phyloP scores from a whole-genome alignment of 306 rosid species.

The Crotalaria pallida region DNA sequence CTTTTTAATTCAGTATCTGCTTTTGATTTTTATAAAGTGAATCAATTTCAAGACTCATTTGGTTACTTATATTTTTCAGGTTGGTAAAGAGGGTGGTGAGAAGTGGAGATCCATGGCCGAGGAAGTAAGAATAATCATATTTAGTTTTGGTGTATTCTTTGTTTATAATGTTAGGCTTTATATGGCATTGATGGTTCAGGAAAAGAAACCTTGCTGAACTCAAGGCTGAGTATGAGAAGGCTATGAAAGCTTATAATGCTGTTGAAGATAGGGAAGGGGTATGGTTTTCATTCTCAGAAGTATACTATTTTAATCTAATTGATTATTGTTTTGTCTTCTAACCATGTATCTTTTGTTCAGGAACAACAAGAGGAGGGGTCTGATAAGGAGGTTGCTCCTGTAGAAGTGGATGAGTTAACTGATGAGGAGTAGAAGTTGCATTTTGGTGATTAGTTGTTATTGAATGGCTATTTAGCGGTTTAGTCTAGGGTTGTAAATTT shows the following conservation, averaged over 20 bases:
- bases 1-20: background rate
- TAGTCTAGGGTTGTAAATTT: conserved; percentile 30
- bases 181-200: conserved; percentile 30
- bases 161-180: background rate
- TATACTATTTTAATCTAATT: background rate
- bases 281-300: background rate
- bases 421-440: conserved; percentile 47
- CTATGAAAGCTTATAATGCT: conserved; percentile 37
- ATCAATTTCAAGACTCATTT: background rate
- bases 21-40: background rate
- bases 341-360: conserved; percentile 15
- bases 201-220: conserved; percentile 76
- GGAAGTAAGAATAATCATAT: conserved; percentile 40
- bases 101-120: conserved; percentile 75
- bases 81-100: conserved; percentile 76
- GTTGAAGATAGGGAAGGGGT: conserved; percentile 48
- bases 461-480: background rate
- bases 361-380: conserved; percentile 49
- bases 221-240: conserved; percentile 61
- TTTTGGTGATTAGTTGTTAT: background rate
- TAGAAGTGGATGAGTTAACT: conserved; percentile 40
- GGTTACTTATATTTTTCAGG: conserved; percentile 38
- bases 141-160: background rate
- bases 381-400: conserved; percentile 37
- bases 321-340: background rate